Conservation (phyloP, 306 rosid species). For the Rosa lucieae region DNA sequence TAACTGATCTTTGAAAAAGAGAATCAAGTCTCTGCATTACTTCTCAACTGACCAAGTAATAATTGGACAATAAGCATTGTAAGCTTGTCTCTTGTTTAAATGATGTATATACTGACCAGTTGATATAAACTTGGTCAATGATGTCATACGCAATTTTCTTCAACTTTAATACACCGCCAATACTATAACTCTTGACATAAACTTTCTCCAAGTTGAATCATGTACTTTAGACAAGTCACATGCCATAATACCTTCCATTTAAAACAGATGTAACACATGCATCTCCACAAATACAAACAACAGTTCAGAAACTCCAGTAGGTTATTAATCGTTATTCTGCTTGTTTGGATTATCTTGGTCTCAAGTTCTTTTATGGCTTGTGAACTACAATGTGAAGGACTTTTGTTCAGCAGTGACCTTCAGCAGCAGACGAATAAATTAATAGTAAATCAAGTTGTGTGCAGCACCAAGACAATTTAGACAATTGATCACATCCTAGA, state of each 20-base stretch:
- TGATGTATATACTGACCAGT: not conserved
- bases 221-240: not conserved
- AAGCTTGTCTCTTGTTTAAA: not conserved
- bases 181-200: not conserved
- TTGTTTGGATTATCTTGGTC: not conserved
- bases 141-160: not conserved
- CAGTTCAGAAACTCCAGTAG: not conserved
- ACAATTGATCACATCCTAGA: not conserved
- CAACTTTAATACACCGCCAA: not conserved
- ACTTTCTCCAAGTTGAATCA: not conserved
- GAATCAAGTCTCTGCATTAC: not conserved
- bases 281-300: not conserved
- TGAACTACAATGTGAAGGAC: not conserved
- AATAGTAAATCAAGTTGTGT: not conserved
- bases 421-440: not conserved
- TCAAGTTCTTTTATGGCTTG: not conserved
- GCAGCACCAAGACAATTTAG: not conserved
- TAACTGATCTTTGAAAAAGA: not conserved
- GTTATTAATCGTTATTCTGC: not conserved
- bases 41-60: not conserved
- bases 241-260: not conserved
- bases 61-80: not conserved
- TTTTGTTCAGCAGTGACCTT: not conserved
- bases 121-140: not conserved
- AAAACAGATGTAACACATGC: not conserved